Evolutionary conservation across 164 flowering plant genomes (phyloP).

Genomic region (Umbellularia californica): DNA sequence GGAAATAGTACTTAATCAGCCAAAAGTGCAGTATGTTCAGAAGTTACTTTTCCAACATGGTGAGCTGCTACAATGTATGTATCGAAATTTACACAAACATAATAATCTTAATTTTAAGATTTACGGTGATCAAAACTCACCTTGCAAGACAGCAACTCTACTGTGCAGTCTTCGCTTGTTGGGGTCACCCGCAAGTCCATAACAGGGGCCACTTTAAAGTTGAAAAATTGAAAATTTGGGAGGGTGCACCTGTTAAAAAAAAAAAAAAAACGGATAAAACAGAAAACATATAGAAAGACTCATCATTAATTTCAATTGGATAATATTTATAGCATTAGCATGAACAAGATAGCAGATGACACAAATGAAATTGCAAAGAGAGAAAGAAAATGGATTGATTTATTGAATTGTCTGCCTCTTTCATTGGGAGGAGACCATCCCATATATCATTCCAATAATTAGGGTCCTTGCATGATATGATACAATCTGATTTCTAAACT

Average conservation of each 20-base stretch:
- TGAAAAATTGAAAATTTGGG: conserved; percentile 45
- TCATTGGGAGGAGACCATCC: background rate
- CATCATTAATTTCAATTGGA: background rate
- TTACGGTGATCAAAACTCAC: conserved; percentile 22
- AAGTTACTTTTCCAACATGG: too few species aligned
- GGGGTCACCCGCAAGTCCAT: conserved; percentile 62
- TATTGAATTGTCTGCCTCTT: background rate
- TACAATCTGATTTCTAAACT: too few species aligned
- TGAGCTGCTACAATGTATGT: too few species aligned
- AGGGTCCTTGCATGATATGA: too few species aligned
- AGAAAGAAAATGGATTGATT: background rate
- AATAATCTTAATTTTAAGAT: too few species aligned
- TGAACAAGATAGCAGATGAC: background rate
- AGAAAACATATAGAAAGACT: background rate
- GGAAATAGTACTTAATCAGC: too few species aligned
- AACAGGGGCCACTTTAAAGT: conserved; percentile 65
- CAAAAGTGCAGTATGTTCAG: too few species aligned
- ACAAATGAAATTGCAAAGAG: background rate
- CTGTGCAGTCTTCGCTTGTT: conserved; percentile 52
- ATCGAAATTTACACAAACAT: too few species aligned
- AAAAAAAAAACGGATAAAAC: background rate
- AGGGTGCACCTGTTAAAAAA: conserved; percentile 50
- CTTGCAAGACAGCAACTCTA: conserved; percentile 81
- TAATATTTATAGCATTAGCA: background rate
- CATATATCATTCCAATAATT: too few species aligned